Evolutionary conservation across 2,329 filamentous ascomycete genomes (phyloP).

Genomic region (Zasmidium cellare): DNA sequence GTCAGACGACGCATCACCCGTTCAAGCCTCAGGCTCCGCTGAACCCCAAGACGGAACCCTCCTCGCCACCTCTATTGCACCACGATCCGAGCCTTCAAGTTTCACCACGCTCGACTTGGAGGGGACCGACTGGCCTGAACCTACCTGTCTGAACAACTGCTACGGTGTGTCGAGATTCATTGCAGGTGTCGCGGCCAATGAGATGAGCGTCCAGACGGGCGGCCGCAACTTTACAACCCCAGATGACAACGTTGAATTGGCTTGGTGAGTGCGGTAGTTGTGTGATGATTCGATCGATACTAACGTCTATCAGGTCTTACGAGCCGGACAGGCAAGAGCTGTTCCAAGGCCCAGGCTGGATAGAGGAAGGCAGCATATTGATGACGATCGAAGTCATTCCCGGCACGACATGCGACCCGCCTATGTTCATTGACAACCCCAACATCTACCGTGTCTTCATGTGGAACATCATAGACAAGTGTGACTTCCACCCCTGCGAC

Average conservation of each 20-base stretch:
- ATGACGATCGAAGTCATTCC: slow-evolving; percentile 2
- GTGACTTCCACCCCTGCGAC: background rate
- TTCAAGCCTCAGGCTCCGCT: no score
- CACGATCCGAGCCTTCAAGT: background rate
- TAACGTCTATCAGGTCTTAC: background rate
- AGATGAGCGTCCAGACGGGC: no score
- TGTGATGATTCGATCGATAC: no score
- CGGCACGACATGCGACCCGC: background rate
- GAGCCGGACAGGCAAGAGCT: background rate
- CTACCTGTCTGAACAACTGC: no score
- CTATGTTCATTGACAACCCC: background rate
- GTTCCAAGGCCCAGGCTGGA: background rate
- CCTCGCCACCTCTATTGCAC: background rate
- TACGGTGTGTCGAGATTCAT: no score
- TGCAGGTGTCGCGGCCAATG: no score
- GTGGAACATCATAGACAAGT: slow-evolving; percentile 6
- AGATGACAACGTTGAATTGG: no score
- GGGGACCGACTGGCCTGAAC: no score
- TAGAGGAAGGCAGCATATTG: slow-evolving; percentile 4
- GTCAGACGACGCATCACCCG: background rate
- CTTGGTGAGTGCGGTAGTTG: no score
- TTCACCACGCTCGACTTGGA: background rate
- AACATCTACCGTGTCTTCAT: slow-evolving; percentile 3
- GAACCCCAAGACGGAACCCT: no score
- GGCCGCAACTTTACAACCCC: no score